phyloP scores from a whole-genome alignment of 2,329 filamentous ascomycete genomes.

The Ophiostoma sp. region DNA sequence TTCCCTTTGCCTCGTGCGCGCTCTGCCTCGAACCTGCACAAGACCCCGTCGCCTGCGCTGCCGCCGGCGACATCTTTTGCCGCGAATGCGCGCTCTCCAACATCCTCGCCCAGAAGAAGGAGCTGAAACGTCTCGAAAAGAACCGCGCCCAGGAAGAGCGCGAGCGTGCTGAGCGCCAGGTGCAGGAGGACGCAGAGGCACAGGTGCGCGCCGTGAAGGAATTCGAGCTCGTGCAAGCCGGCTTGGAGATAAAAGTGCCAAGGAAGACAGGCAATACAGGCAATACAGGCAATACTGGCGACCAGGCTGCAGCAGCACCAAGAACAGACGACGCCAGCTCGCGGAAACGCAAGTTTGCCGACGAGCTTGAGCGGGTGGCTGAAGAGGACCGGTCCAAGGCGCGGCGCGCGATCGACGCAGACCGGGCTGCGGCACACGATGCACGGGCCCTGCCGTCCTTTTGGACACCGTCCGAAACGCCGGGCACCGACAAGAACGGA shows the following conservation, averaged over 20 bases:
- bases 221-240: conserved; percentile 81
- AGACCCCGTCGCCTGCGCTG: conserved; percentile 74
- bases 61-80: conserved; percentile 86
- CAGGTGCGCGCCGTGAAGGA: conserved; percentile 65
- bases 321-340: too few relatives aligned
- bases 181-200: conserved; percentile 62
- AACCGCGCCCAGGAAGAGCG: conserved; percentile 55
- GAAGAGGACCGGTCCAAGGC: conserved; percentile 64
- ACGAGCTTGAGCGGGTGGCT: conserved; percentile 66
- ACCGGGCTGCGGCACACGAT: conserved; percentile 62
- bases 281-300: conserved; percentile 27
- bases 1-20: conserved; percentile 82
- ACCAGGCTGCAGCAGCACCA: conserved; percentile 24
- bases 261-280: neutral
- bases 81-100: conserved; percentile 89
- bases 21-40: conserved; percentile 78
- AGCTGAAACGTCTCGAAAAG: conserved; percentile 76
- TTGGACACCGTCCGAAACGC: conserved; percentile 84
- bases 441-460: conserved; percentile 69
- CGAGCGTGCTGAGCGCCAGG: conserved; percentile 56
- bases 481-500: conserved; percentile 37
- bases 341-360: conserved; percentile 70
- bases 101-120: conserved; percentile 83
- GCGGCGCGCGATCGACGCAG: conserved; percentile 63
- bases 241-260: conserved; percentile 38